A percentile compares a stretch with the other conserved stretches of the same genome.
Evolutionary conservation across 345 rosid genomes (phyloP).

Genomic region (Salix viminalis): DNA sequence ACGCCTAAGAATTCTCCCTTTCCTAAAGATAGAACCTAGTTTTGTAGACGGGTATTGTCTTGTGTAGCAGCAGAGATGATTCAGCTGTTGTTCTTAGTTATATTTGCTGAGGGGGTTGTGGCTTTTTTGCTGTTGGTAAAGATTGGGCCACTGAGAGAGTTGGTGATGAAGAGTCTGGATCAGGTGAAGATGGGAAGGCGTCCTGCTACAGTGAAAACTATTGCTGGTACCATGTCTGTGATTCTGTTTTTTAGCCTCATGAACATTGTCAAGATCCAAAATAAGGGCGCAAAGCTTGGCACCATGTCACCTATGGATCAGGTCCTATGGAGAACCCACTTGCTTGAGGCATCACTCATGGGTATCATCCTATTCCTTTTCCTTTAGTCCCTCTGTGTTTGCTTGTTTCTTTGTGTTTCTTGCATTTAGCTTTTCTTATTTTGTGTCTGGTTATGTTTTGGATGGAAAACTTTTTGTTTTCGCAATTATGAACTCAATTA

Average conservation of each 20-base stretch:
- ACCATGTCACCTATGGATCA: constrained; percentile 99
- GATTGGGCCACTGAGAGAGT: constrained; percentile 88
- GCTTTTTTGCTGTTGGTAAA: constrained; percentile 69
- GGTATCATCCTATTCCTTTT: constrained; percentile 41
- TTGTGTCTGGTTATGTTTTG: background rate
- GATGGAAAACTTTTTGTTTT: background rate
- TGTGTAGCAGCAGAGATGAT: constrained; percentile 47
- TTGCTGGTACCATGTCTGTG: constrained; percentile 88
- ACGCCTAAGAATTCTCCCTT: background rate
- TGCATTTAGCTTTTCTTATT: background rate
- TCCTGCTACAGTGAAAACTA: constrained; percentile 90
- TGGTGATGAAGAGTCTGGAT: constrained; percentile 82
- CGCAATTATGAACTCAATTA: background rate
- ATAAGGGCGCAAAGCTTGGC: constrained; percentile 93
- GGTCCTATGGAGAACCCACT: constrained; percentile 94
- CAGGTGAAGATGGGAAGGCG: constrained; percentile 83
- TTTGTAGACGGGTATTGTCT: constrained; percentile 11
- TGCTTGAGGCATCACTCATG: constrained; percentile 95
- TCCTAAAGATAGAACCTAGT: constrained; percentile 1
- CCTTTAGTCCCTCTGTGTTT: background rate
- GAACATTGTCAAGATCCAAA: constrained; percentile 93
- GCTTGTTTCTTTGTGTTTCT: background rate
- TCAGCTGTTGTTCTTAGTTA: constrained; percentile 74
- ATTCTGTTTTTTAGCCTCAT: constrained; percentile 72
- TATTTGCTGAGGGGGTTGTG: constrained; percentile 67